A percentile compares a stretch with the other conserved stretches of the same genome.
These are phyloP conservation scores for Trichoderma arundinaceum DNA, from an alignment of 2,329 filamentous ascomycete species.

Conservation along the genomic window DNA sequence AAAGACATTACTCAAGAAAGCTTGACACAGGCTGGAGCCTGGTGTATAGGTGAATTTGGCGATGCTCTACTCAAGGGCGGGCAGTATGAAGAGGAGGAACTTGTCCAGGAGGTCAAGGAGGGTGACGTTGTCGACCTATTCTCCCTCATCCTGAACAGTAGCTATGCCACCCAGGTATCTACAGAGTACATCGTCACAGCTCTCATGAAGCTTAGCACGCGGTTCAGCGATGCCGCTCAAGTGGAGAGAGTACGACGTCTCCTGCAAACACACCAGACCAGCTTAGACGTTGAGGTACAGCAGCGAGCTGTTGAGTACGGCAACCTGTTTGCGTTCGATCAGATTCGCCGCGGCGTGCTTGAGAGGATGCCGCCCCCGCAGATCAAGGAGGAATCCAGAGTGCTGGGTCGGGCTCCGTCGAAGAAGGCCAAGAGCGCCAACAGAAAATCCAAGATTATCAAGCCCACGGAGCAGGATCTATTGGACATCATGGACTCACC, in stretches of 20 bases:
- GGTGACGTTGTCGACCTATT: constrained; percentile 94
- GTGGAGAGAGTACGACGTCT: constrained; percentile 83
- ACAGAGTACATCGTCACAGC: constrained; percentile 97
- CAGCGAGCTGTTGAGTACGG: constrained; percentile 94
- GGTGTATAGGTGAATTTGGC: constrained; percentile 97
- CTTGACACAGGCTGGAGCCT: constrained; percentile 87
- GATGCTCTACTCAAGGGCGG: constrained; percentile 88
- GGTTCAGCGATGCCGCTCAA: constrained; percentile 82
- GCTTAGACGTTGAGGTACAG: constrained; percentile 93
- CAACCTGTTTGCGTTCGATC: constrained; percentile 90
- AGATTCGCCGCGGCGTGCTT: constrained; percentile 85
- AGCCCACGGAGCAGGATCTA: constrained; percentile 89
- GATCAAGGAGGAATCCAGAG: constrained; percentile 92
- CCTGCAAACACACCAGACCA: constrained; percentile 78
- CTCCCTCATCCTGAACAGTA: constrained; percentile 88
- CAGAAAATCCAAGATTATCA: constrained; percentile 76
- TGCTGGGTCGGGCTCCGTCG: constrained; percentile 76
- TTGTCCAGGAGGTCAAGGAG: constrained; percentile 80
- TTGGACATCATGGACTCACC: constrained; percentile 90
- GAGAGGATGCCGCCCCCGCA: constrained; percentile 98
- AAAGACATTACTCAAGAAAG: constrained; percentile 98
- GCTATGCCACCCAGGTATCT: constrained; percentile 86
- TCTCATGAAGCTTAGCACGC: constrained; percentile 91
- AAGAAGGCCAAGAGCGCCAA: constrained; percentile 73
- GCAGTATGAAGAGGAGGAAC: constrained; percentile 91